These are phyloP conservation scores for Zizania latifolia DNA, from an alignment of 176 grass and related monocot species.

Conservation along the genomic window DNA sequence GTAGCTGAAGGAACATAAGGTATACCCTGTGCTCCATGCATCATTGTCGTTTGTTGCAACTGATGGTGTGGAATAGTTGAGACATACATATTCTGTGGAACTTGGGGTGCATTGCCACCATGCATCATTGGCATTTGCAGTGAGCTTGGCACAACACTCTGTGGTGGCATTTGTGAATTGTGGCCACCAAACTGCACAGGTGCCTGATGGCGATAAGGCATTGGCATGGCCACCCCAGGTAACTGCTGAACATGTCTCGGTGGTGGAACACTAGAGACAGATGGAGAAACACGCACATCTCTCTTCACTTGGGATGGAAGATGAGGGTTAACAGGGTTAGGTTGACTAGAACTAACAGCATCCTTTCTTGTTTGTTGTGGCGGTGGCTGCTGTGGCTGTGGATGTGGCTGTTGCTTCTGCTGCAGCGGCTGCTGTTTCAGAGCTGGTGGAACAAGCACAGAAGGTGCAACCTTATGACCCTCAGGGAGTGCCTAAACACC, in stretches of 20 bases:
- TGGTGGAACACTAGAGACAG: slow-evolving; percentile 27
- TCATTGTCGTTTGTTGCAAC: slow-evolving; percentile 68
- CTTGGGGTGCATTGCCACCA: slow-evolving; percentile 50
- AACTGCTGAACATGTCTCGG: slow-evolving; percentile 37
- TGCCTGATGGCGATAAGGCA: slow-evolving; percentile 59
- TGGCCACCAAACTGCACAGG: slow-evolving; percentile 69
- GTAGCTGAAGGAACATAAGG: slow-evolving; percentile 40
- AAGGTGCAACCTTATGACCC: slow-evolving; percentile 36
- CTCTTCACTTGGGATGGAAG: slow-evolving; percentile 42
- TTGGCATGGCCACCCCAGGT: slow-evolving; percentile 32
- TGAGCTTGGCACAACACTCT: slow-evolving; percentile 57
- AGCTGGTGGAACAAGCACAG: slow-evolving; percentile 30
- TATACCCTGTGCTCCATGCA: slow-evolving; percentile 76
- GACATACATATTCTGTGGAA: slow-evolving; percentile 59
- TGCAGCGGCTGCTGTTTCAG: slow-evolving; percentile 46
- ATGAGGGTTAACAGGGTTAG: slow-evolving; percentile 32
- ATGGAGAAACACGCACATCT: slow-evolving; percentile 34
- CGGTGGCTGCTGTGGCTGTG: not conserved
- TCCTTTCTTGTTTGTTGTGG: slow-evolving; percentile 42
- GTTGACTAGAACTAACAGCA: slow-evolving; percentile 37
- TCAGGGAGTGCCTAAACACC: slow-evolving; percentile 44
- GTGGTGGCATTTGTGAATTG: slow-evolving; percentile 45
- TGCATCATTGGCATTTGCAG: slow-evolving; percentile 78
- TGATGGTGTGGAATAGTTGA: slow-evolving; percentile 52
- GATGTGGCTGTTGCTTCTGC: not conserved